Conservation (phyloP, 1,284 basidiomycete genomes). For the Trametes versicolor region DNA sequence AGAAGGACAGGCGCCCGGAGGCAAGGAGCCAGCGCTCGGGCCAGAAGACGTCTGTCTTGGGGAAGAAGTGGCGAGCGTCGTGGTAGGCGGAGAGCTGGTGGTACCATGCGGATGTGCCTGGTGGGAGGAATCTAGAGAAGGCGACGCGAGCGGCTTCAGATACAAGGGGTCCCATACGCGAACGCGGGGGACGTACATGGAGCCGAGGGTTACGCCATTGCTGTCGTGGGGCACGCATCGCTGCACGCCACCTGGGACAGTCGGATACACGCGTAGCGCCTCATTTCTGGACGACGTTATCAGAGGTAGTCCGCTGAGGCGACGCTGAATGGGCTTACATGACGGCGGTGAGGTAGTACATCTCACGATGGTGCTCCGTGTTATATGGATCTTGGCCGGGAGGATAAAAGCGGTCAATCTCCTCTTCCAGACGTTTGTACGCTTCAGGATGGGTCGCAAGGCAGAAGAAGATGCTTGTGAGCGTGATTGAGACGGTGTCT, state of each 20-base stretch:
- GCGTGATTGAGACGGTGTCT: slow-evolving; percentile 41
- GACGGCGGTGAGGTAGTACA: slow-evolving; percentile 44
- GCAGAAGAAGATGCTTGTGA: slow-evolving; percentile 38
- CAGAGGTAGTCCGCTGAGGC: slow-evolving; percentile 27
- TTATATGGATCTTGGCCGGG: slow-evolving; percentile 36
- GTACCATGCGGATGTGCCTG: slow-evolving; percentile 36
- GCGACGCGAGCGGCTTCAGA: no score
- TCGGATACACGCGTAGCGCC: slow-evolving; percentile 62
- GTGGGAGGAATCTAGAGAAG: slow-evolving; percentile 35
- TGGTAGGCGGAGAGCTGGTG: slow-evolving; percentile 40
- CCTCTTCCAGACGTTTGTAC: slow-evolving; percentile 36
- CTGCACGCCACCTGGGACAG: slow-evolving; percentile 60
- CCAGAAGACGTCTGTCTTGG: slow-evolving; percentile 38
- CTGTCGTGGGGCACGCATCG: slow-evolving; percentile 48
- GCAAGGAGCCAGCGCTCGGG: slow-evolving; percentile 44
- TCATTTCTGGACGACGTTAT: slow-evolving; percentile 59
- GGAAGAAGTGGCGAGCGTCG: slow-evolving; percentile 44
- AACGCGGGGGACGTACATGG: slow-evolving; percentile 37
- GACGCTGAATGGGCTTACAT: slow-evolving; percentile 43
- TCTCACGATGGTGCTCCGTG: slow-evolving; percentile 33
- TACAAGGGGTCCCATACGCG: not conserved
- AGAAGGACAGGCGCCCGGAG: slow-evolving; percentile 10
- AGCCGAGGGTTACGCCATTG: slow-evolving; percentile 34
- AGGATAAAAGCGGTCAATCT: slow-evolving; percentile 43
- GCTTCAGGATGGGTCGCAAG: slow-evolving; percentile 33